These are phyloP conservation scores for Tubosaeta sp. DNA, from an alignment of 768 basidiomycete species.

Conservation along the genomic window DNA sequence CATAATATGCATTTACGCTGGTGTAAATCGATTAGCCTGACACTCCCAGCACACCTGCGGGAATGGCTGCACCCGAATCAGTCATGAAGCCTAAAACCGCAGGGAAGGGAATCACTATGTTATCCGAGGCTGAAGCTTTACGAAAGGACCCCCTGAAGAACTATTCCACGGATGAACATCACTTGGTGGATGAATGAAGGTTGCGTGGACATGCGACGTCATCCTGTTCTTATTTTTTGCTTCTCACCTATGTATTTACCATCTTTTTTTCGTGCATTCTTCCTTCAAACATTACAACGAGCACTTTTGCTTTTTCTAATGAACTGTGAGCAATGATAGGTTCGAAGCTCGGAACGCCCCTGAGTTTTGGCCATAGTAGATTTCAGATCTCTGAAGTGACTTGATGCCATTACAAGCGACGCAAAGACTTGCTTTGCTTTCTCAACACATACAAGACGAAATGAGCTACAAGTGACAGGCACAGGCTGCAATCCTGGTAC, in stretches of 20 bases:
- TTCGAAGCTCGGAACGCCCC: constrained; percentile 18
- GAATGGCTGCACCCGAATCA: constrained; percentile 42
- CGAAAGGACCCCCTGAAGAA: constrained; percentile 81
- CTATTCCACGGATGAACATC: constrained; percentile 38
- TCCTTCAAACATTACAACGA: constrained; percentile 1
- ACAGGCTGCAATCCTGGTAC: constrained; percentile 69
- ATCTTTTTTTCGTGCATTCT: not conserved
- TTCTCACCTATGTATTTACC: constrained; percentile 18
- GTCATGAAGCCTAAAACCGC: constrained; percentile 64
- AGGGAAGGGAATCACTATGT: constrained; percentile 37
- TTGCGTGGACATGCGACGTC: not conserved
- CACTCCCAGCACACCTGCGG: constrained; percentile 23
- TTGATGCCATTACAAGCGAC: constrained; percentile 1
- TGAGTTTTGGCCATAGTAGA: constrained; percentile 10
- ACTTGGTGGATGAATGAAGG: constrained; percentile 22
- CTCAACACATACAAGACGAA: not conserved
- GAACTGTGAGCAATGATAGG: not conserved
- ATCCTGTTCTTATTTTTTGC: constrained; percentile 3
- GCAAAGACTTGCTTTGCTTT: too few relatives aligned
- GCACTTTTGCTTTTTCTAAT: constrained; percentile 1
- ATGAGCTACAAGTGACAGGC: constrained; percentile 52
- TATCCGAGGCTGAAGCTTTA: constrained; percentile 72
- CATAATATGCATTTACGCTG: constrained; percentile 7
- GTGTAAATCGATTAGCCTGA: constrained; percentile 15
- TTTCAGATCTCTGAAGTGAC: constrained; percentile 4